A percentile compares a stretch with the other conserved stretches of the same genome.
Conservation (phyloP, 1,284 basidiomycete species). For the Moniliophthora roreri region DNA sequence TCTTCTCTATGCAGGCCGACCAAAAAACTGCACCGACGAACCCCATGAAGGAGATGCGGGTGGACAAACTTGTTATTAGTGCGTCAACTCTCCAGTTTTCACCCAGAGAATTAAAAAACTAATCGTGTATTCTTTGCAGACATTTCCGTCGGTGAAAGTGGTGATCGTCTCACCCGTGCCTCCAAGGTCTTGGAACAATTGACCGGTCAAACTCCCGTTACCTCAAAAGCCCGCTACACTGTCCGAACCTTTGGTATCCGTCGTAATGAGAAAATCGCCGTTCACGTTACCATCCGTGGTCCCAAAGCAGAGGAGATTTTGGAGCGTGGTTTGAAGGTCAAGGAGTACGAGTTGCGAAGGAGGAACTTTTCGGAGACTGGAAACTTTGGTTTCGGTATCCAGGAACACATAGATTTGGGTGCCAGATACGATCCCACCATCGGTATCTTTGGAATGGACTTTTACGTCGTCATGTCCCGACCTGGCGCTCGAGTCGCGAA, state of each 20-base stretch:
- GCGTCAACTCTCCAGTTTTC: slow-evolving; percentile 37
- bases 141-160: slow-evolving; percentile 99
- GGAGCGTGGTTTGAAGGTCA: slow-evolving; percentile 98
- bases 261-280: slow-evolving; percentile 99
- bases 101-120: background rate
- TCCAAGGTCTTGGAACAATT: slow-evolving; percentile 99
- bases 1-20: slow-evolving; percentile 68
- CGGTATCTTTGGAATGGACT: slow-evolving; percentile 98
- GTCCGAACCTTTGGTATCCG: slow-evolving; percentile 99
- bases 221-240: slow-evolving; percentile 99
- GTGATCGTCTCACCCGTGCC: slow-evolving; percentile 98
- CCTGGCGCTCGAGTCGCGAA: slow-evolving; percentile 92
- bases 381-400: slow-evolving; percentile 98
- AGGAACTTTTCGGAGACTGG: slow-evolving; percentile 98
- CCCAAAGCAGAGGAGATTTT: slow-evolving; percentile 99
- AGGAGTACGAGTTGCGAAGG: slow-evolving; percentile 96
- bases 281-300: slow-evolving; percentile 98
- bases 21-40: slow-evolving; percentile 87
- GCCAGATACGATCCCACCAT: slow-evolving; percentile 97
- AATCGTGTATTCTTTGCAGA: slow-evolving; percentile 47
- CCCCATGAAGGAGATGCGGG: slow-evolving; percentile 94
- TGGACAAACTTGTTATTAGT: slow-evolving; percentile 99
- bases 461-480: slow-evolving; percentile 97
- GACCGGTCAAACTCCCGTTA: slow-evolving; percentile 98
- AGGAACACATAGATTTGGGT: slow-evolving; percentile 99